phyloP scores from a whole-genome alignment of 2,329 filamentous ascomycete species.

The Cytospora paraplurivora region DNA sequence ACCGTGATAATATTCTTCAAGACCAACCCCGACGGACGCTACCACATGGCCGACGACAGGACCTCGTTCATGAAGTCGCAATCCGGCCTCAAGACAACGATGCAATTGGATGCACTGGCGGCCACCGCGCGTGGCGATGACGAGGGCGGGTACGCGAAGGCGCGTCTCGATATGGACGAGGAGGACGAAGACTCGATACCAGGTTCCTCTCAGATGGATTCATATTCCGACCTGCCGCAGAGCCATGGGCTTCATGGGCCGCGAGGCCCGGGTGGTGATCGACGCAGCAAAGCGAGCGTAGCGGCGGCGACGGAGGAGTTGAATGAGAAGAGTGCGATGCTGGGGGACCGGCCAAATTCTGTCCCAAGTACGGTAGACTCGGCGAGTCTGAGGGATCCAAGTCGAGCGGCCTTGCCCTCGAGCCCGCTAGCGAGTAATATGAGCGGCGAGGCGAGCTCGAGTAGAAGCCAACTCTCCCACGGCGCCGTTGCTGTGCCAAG shows the following conservation, averaged over 20 bases:
- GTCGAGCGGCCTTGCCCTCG: slow-evolving; percentile 31
- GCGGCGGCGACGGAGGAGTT: slow-evolving; percentile 42
- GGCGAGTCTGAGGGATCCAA: slow-evolving; percentile 31
- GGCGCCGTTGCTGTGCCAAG: slow-evolving; percentile 43
- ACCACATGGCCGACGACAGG: slow-evolving; percentile 88
- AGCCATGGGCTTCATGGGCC: slow-evolving; percentile 5
- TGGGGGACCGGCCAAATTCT: slow-evolving; percentile 31
- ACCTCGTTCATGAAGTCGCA: slow-evolving; percentile 91
- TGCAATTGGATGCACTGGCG: slow-evolving; percentile 80
- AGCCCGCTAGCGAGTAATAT: slow-evolving; percentile 35
- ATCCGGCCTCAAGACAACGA: slow-evolving; percentile 68
- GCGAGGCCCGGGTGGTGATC: slow-evolving; percentile 34
- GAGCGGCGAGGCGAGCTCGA: slow-evolving; percentile 36
- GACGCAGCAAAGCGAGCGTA: slow-evolving; percentile 54
- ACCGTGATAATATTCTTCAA: slow-evolving; percentile 68
- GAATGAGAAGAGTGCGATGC: slow-evolving; percentile 27
- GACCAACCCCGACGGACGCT: slow-evolving; percentile 84
- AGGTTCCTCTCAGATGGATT: slow-evolving; percentile 32
- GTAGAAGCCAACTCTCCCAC: slow-evolving; percentile 44
- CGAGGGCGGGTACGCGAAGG: slow-evolving; percentile 54
- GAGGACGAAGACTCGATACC: slow-evolving; percentile 72
- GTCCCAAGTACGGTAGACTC: slow-evolving; percentile 32
- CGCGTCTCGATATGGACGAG: slow-evolving; percentile 61
- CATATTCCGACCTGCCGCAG: slow-evolving; percentile 19
- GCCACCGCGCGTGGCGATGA: slow-evolving; percentile 80